Conservation (phyloP, 345 rosid species). For the Moricandia moricandioides region DNA sequence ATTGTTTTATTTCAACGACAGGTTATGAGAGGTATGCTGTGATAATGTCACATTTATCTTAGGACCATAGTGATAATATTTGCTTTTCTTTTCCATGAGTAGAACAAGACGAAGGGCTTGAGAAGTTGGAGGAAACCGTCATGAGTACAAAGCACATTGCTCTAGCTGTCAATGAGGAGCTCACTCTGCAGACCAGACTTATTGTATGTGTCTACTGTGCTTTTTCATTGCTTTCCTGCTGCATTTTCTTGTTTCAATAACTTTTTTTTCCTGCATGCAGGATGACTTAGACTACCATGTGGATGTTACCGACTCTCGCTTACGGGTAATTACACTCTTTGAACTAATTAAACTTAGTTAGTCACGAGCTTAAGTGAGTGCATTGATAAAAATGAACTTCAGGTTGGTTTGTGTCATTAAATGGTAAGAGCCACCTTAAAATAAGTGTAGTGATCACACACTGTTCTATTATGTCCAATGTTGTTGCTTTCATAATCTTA, state of each 20-base stretch:
- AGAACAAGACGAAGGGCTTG: conserved; percentile 99
- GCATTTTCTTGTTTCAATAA: background rate
- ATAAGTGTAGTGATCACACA: background rate
- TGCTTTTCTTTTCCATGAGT: conserved; percentile 13
- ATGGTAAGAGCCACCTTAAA: background rate
- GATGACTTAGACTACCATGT: conserved; percentile 90
- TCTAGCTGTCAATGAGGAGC: conserved; percentile 89
- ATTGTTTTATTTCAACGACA: conserved; percentile 85
- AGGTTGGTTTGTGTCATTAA: background rate
- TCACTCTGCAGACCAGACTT: conserved; percentile 82
- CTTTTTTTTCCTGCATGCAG: conserved; percentile 41
- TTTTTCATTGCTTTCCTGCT: background rate
- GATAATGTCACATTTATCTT: conserved; percentile 6
- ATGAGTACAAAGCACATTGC: conserved; percentile 90
- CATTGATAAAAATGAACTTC: background rate
- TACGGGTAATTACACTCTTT: conserved; percentile 52
- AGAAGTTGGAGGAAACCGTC: conserved; percentile 85
- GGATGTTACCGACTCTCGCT: conserved; percentile 83
- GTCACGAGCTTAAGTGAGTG: background rate
- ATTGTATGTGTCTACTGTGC: conserved; percentile 52
- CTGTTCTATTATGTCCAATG: background rate
- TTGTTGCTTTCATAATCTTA: background rate
- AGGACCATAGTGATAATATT: background rate
- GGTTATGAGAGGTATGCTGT: conserved; percentile 75
- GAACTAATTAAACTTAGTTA: background rate